Percentiles rank a stretch among this genome's conserved stretches.
Conservation (phyloP, 1,284 basidiomycete species). For the Heterobasidion occidentale region DNA sequence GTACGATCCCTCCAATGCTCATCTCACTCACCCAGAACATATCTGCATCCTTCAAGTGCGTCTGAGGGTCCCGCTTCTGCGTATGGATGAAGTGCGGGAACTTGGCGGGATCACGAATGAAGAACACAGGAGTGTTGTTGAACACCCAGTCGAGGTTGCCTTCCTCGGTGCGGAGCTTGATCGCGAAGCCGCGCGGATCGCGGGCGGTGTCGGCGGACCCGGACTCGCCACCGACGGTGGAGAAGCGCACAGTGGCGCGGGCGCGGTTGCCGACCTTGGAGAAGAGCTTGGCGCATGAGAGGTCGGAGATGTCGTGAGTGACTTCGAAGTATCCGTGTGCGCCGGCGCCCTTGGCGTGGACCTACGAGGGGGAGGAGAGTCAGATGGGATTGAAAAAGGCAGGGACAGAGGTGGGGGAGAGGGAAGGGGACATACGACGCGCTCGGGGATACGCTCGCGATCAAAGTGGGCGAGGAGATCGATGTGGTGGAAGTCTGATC, state of each 20-base stretch:
- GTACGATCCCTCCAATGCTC: conserved; percentile 11
- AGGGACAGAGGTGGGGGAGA: conserved; percentile 1
- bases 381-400: background rate
- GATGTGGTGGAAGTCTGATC: conserved; percentile 80
- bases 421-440: conserved; percentile 51
- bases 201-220: conserved; percentile 88
- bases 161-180: conserved; percentile 87
- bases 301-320: conserved; percentile 76
- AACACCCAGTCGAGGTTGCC: conserved; percentile 90
- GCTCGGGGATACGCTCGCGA: conserved; percentile 93
- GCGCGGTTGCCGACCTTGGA: conserved; percentile 63
- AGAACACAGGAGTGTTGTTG: conserved; percentile 91
- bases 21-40: conserved; percentile 58
- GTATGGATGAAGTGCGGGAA: conserved; percentile 95
- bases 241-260: conserved; percentile 75
- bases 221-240: conserved; percentile 81
- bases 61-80: conserved; percentile 88
- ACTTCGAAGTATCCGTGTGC: conserved; percentile 91
- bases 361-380: conserved; percentile 27
- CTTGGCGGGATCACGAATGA: conserved; percentile 78
- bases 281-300: conserved; percentile 72
- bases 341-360: conserved; percentile 82
- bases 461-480: conserved; percentile 89
- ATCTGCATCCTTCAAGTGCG: conserved; percentile 77
- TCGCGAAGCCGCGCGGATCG: conserved; percentile 87